A percentile compares a stretch with the other conserved stretches of the same genome.
Evolutionary conservation across 768 basidiomycete species (phyloP).

Genomic region (Paxillus rubicundulus): DNA sequence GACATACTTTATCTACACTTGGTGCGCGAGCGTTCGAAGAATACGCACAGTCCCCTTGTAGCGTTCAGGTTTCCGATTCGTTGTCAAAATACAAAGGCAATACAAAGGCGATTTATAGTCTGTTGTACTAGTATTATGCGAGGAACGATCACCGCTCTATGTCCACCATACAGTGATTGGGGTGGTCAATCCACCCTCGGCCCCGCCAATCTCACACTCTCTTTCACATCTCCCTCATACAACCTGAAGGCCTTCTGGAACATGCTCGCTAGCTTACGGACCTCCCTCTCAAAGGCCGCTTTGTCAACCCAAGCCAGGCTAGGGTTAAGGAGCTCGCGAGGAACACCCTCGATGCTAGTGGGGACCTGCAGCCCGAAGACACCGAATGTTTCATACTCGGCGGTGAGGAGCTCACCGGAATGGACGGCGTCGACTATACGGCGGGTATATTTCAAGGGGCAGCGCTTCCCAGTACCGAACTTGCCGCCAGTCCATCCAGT

Average conservation of each 20-base stretch:
- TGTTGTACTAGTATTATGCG: too few species aligned
- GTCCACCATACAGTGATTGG: not conserved
- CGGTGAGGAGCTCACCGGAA: constrained; percentile 83
- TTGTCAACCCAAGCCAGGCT: constrained; percentile 82
- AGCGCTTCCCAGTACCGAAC: constrained; percentile 90
- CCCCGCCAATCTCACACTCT: constrained; percentile 79
- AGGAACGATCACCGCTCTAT: not conserved
- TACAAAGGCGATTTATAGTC: not conserved
- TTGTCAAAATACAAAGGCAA: not conserved
- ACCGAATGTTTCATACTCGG: constrained; percentile 81
- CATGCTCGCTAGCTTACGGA: constrained; percentile 87
- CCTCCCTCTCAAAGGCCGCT: constrained; percentile 86
- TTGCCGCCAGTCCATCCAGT: constrained; percentile 96
- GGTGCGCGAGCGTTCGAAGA: too few species aligned
- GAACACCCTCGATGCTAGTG: constrained; percentile 78
- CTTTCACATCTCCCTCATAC: constrained; percentile 84
- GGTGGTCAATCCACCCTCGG: constrained; percentile 42
- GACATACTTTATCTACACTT: too few species aligned
- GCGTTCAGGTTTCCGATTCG: not conserved
- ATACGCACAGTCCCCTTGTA: too few species aligned
- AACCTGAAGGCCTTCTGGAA: constrained; percentile 91
- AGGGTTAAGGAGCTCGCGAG: constrained; percentile 89
- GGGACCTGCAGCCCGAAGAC: constrained; percentile 87
- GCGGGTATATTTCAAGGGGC: constrained; percentile 94
- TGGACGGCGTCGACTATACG: constrained; percentile 97